phyloP scores from a whole-genome alignment of 257 asterid genomes.

The Salvia hispanica region DNA sequence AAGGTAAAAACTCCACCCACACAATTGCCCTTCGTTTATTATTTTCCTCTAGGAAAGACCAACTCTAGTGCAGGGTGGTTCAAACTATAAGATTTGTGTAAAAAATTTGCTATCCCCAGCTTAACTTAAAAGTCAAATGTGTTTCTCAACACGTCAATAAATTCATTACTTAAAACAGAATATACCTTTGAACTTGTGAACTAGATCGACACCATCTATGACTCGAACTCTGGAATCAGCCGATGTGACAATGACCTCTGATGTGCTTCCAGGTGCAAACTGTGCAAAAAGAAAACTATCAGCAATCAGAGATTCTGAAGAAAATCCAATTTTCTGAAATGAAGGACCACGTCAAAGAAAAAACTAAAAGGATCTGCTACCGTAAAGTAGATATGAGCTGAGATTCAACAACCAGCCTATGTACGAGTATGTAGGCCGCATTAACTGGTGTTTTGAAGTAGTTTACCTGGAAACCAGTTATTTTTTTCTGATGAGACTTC shows the following conservation, averaged over 20 bases:
- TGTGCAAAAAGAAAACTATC: slow-evolving; percentile 42
- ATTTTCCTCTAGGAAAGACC: not conserved
- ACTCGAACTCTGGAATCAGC: slow-evolving; percentile 95
- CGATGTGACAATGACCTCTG: slow-evolving; percentile 92
- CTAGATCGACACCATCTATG: slow-evolving; percentile 79
- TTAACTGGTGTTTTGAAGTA: slow-evolving; percentile 2
- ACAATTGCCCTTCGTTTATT: too few relatives aligned
- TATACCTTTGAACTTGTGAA: slow-evolving; percentile 94
- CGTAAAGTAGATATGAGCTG: not conserved
- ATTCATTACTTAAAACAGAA: not conserved
- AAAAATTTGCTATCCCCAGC: not conserved
- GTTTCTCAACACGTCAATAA: not conserved
- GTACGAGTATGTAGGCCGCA: not conserved
- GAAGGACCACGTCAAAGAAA: not conserved
- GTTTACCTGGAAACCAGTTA: slow-evolving; percentile 95
- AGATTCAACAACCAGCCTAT: not conserved
- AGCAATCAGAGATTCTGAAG: slow-evolving; percentile 34
- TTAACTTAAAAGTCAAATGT: not conserved
- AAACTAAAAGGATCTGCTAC: not conserved
- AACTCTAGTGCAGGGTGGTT: not conserved
- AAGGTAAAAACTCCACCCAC: not conserved
- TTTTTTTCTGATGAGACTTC: slow-evolving; percentile 93
- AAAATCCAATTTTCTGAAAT: slow-evolving; percentile 18
- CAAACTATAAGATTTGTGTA: not conserved
- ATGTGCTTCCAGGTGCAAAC: slow-evolving; percentile 95